Conservation (phyloP, 495 filamentous ascomycete species). For the Melanomma pulvis-pyrius region DNA sequence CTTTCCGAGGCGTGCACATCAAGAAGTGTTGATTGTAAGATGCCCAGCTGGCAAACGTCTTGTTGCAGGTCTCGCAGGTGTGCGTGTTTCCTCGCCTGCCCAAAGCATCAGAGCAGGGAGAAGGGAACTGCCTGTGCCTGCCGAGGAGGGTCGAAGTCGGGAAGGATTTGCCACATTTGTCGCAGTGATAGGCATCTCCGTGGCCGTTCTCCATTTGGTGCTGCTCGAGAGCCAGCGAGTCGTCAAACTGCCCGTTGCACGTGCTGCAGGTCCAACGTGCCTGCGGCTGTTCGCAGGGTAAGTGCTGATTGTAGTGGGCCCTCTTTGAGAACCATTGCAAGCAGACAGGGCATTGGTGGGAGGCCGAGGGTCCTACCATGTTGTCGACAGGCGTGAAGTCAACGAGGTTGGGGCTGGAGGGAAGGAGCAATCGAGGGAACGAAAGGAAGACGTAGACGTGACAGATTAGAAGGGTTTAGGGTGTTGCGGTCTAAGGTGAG, state of each 20-base stretch:
- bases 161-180: neutral
- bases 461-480: too few species aligned
- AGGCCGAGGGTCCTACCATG: neutral
- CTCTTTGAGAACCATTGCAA: neutral
- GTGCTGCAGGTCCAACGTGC: neutral
- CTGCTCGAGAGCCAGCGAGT: neutral
- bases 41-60: neutral
- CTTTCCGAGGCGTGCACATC: neutral
- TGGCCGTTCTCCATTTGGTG: constrained; percentile 6
- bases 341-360: neutral
- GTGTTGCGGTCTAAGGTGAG: too few species aligned
- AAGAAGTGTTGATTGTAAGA: neutral
- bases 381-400: neutral
- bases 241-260: constrained; percentile 4
- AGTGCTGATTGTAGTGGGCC: neutral
- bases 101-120: constrained; percentile 8
- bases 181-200: neutral
- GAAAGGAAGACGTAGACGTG: too few species aligned
- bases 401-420: too few species aligned
- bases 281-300: neutral
- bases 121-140: neutral
- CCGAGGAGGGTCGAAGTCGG: neutral
- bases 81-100: neutral
- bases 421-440: too few species aligned
- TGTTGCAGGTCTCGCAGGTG: neutral